A percentile compares a stretch with the other conserved stretches of the same genome.
Conservation (phyloP, 768 basidiomycete genomes). For the Trametes villosa region DNA sequence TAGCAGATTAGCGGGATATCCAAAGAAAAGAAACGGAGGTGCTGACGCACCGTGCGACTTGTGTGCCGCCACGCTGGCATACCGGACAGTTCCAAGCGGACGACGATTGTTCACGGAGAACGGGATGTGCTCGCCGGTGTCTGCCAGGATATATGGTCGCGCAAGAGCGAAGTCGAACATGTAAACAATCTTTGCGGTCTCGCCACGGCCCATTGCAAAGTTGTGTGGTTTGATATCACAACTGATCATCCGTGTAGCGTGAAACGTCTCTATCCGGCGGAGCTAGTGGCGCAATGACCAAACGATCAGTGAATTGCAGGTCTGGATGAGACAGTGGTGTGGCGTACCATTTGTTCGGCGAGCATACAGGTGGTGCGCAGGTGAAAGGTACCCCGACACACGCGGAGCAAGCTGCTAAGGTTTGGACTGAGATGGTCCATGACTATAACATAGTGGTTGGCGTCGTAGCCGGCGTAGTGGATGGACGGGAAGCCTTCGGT, state of each 20-base stretch:
- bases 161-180: conserved; percentile 29
- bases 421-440: conserved; percentile 30
- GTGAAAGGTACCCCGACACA: conserved; percentile 25
- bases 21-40: neutral
- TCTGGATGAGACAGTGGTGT: neutral
- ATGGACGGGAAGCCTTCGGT: conserved; percentile 19
- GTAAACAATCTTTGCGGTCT: conserved; percentile 11
- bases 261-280: conserved; percentile 18
- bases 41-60: conserved; percentile 18
- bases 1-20: too few relatives aligned
- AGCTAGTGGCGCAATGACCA: conserved; percentile 19
- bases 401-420: conserved; percentile 18
- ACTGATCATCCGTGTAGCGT: conserved; percentile 23
- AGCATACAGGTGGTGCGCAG: conserved; percentile 32
- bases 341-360: conserved; percentile 30
- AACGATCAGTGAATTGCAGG: neutral
- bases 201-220: conserved; percentile 22
- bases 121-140: conserved; percentile 25
- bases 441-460: conserved; percentile 18
- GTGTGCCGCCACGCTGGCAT: conserved; percentile 18
- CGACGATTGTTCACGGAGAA: conserved; percentile 13
- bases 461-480: conserved; percentile 24
- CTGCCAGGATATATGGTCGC: conserved; percentile 16
- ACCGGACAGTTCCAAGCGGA: conserved; percentile 22
- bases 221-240: conserved; percentile 35